Evolutionary conservation across 1,284 basidiomycete genomes (phyloP).

Genomic region (Austroboletus rostrupii): DNA sequence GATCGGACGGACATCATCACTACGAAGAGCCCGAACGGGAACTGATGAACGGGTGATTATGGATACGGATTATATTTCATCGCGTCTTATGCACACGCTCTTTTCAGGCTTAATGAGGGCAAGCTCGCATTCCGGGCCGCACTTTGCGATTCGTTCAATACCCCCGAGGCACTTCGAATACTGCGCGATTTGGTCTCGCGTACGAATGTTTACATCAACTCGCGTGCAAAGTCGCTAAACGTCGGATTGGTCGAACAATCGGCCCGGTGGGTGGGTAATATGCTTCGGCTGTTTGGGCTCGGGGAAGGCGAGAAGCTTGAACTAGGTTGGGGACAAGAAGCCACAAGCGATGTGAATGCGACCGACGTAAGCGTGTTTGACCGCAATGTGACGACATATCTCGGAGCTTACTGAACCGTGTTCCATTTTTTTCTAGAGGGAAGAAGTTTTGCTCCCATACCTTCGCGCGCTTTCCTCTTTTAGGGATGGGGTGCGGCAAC

Average conservation of each 20-base stretch:
- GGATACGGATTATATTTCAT: conserved; percentile 13
- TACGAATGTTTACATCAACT: conserved; percentile 86
- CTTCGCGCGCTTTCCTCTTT: conserved; percentile 84
- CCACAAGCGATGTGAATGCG: conserved; percentile 35
- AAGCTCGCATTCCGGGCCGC: conserved; percentile 84
- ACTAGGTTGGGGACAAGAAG: conserved; percentile 71
- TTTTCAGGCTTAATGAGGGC: conserved; percentile 64
- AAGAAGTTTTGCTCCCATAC: conserved; percentile 88
- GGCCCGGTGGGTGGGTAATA: conserved; percentile 82
- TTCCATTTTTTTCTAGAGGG: conserved; percentile 48
- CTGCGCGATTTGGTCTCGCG: conserved; percentile 84
- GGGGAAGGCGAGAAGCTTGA: conserved; percentile 72
- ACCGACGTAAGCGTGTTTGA: conserved; percentile 51
- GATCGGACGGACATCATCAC: conserved; percentile 58
- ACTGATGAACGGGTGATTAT: conserved; percentile 56
- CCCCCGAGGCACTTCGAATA: conserved; percentile 76
- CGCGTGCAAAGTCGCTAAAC: conserved; percentile 60
- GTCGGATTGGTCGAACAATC: conserved; percentile 69
- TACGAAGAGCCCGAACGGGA: conserved; percentile 65
- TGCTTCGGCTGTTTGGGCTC: conserved; percentile 94
- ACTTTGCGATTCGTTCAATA: conserved; percentile 97
- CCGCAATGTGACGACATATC: background rate
- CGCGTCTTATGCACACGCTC: conserved; percentile 7
- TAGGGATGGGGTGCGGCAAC: conserved; percentile 82
- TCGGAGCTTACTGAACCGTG: background rate